Percentiles rank a stretch among this genome's conserved stretches.
Conservation (phyloP, 2,329 filamentous ascomycete species). For the Huntiella abstrusa region DNA sequence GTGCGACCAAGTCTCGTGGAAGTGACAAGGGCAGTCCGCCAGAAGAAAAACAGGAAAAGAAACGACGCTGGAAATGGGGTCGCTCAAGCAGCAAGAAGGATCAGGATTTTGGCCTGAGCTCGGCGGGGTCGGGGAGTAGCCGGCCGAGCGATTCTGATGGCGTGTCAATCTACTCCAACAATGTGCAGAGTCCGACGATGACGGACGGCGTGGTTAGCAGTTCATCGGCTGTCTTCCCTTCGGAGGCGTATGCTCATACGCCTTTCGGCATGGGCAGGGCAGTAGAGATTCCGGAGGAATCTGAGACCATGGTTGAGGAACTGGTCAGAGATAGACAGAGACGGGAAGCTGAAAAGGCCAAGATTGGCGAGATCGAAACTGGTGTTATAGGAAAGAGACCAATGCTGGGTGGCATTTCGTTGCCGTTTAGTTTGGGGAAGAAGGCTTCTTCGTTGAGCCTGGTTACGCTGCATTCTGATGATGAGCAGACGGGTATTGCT, state of each 20-base stretch:
- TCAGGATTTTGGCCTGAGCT: conserved; percentile 3
- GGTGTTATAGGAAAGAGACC: conserved; percentile 43
- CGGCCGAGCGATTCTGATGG: conserved; percentile 1
- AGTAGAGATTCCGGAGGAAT: too few relatives aligned
- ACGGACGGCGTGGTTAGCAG: background rate
- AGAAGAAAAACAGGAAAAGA: conserved; percentile 3
- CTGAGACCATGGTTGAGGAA: conserved; percentile 5
- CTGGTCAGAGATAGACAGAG: conserved; percentile 5
- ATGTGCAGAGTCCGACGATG: background rate
- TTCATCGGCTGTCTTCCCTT: background rate
- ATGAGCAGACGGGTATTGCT: conserved; percentile 12
- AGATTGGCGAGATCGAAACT: conserved; percentile 25
- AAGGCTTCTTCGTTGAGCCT: conserved; percentile 51
- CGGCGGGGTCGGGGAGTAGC: background rate
- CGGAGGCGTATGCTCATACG: background rate
- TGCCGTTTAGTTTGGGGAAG: conserved; percentile 51
- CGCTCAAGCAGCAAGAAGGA: conserved; percentile 2
- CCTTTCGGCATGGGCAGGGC: background rate
- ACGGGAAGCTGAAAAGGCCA: conserved; percentile 12
- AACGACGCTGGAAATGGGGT: conserved; percentile 9
- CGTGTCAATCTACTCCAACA: conserved; percentile 1
- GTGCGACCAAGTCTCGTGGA: background rate
- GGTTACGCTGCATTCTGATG: conserved; percentile 38
- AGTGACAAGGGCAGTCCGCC: background rate
- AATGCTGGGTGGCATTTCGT: conserved; percentile 47